Conservation (phyloP, 2,329 filamentous ascomycete genomes). For the Verticillium dahliae region DNA sequence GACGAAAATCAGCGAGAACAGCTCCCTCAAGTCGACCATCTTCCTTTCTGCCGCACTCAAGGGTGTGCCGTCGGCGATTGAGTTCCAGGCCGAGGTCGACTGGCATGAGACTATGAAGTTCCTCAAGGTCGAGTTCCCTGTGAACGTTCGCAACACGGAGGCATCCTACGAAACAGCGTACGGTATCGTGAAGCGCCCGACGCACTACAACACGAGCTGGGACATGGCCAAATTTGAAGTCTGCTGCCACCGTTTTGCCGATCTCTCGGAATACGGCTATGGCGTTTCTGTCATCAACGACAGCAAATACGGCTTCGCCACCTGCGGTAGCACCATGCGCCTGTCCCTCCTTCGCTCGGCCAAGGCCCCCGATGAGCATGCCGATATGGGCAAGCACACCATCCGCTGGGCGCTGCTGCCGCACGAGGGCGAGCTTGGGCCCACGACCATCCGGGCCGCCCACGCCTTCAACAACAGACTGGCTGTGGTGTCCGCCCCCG, state of each 20-base stretch:
- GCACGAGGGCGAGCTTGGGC: slow-evolving; percentile 65
- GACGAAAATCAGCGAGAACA: slow-evolving; percentile 81
- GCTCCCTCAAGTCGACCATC: slow-evolving; percentile 81
- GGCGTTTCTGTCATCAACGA: slow-evolving; percentile 93
- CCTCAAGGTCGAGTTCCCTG: slow-evolving; percentile 96
- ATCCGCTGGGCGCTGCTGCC: slow-evolving; percentile 91
- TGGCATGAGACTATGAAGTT: slow-evolving; percentile 98
- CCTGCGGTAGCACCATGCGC: slow-evolving; percentile 81
- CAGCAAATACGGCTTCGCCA: slow-evolving; percentile 93
- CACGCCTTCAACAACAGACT: slow-evolving; percentile 89
- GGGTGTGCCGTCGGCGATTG: slow-evolving; percentile 62
- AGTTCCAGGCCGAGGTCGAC: slow-evolving; percentile 81
- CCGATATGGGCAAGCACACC: slow-evolving; percentile 84
- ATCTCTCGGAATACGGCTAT: slow-evolving; percentile 80
- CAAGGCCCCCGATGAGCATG: slow-evolving; percentile 88
- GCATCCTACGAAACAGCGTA: slow-evolving; percentile 95
- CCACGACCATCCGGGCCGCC: slow-evolving; percentile 71
- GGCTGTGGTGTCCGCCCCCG: slow-evolving; percentile 39
- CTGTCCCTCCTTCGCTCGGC: slow-evolving; percentile 79
- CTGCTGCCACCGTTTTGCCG: slow-evolving; percentile 90
- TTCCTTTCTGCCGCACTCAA: slow-evolving; percentile 65
- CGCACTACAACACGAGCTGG: slow-evolving; percentile 96
- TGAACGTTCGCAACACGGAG: slow-evolving; percentile 83
- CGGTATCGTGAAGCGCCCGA: slow-evolving; percentile 80
- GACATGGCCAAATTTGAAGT: slow-evolving; percentile 98